Percentiles rank a stretch among this genome's conserved stretches.
These are phyloP conservation scores for Yamadazyma tumulicola DNA, from an alignment of 805 yeast species.

Conservation along the genomic window DNA sequence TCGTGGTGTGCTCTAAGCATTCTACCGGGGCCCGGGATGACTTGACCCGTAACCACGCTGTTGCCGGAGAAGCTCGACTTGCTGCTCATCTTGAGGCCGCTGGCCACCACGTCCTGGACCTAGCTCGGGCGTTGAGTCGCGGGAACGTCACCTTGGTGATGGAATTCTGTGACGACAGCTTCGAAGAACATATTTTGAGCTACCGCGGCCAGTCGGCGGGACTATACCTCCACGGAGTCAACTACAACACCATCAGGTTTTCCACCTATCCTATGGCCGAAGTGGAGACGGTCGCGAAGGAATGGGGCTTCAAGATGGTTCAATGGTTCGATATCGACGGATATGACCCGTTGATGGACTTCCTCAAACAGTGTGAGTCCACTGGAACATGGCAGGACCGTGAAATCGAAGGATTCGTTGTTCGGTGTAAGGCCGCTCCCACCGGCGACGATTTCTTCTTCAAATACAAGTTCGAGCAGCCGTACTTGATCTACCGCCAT, in stretches of 20 bases:
- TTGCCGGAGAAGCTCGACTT: conserved; percentile 62
- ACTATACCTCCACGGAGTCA: conserved; percentile 85
- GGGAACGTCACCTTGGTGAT: conserved; percentile 78
- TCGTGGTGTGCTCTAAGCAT: conserved; percentile 88
- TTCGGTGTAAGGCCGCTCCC: conserved; percentile 47
- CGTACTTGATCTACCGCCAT: conserved; percentile 84
- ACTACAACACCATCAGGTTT: conserved; percentile 62
- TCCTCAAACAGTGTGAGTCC: conserved; percentile 53
- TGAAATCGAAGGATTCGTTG: conserved; percentile 92
- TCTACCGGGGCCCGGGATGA: conserved; percentile 70
- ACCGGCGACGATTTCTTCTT: conserved; percentile 62
- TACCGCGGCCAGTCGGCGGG: conserved; percentile 71
- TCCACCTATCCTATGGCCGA: conserved; percentile 57
- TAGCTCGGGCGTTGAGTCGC: conserved; percentile 54
- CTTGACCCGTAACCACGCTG: conserved; percentile 63
- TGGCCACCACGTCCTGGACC: conserved; percentile 41
- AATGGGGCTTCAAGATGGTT: conserved; percentile 69
- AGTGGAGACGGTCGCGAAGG: conserved; percentile 57
- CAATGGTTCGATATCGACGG: conserved; percentile 41
- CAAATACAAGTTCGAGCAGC: conserved; percentile 94
- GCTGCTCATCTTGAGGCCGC: conserved; percentile 44
- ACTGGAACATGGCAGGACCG: conserved; percentile 68
- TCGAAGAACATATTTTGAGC: conserved; percentile 90
- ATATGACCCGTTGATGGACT: conserved; percentile 41
- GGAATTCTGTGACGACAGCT: conserved; percentile 86